Conservation (phyloP, 2,329 filamentous ascomycete species). For the Ophiocordyceps robertsii region DNA sequence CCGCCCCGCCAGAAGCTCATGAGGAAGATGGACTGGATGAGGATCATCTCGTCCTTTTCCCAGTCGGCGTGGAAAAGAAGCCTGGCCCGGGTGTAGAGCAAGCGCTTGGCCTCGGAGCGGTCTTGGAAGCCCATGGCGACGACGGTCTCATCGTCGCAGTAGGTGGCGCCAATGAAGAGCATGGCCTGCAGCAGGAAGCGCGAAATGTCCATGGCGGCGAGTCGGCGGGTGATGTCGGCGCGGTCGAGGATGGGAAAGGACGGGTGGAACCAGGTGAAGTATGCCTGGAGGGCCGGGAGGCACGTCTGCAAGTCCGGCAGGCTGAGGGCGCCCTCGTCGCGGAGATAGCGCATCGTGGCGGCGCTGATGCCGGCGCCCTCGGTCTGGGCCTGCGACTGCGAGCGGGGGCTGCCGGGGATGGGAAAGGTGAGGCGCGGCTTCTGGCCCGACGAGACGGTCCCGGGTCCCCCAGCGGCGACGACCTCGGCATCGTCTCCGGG, state of each 20-base stretch:
- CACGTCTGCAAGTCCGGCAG: constrained; percentile 29
- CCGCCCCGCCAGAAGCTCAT: constrained; percentile 42
- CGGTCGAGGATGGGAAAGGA: constrained; percentile 41
- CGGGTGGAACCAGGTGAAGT: constrained; percentile 43
- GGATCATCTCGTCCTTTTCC: constrained; percentile 34
- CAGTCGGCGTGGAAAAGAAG: constrained; percentile 39
- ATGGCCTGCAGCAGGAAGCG: constrained; percentile 37
- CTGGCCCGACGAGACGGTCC: constrained; percentile 2
- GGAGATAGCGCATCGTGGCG: constrained; percentile 33
- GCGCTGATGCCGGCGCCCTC: constrained; percentile 25
- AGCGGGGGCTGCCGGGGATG: constrained; percentile 13
- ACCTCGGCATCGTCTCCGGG: constrained; percentile 9
- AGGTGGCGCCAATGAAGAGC: constrained; percentile 39
- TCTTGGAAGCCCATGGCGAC: constrained; percentile 29
- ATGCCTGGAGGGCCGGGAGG: constrained; percentile 31
- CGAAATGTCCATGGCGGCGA: constrained; percentile 28
- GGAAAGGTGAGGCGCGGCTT: constrained; percentile 16
- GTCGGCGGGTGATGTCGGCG: constrained; percentile 23
- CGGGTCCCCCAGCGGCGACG: not conserved
- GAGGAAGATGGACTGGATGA: constrained; percentile 37
- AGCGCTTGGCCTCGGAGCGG: constrained; percentile 33
- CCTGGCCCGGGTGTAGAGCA: constrained; percentile 35
- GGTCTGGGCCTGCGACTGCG: constrained; percentile 4
- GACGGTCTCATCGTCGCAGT: constrained; percentile 34
- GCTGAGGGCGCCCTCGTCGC: constrained; percentile 27